A percentile compares a stretch with the other conserved stretches of the same genome.
phyloP scores from a whole-genome alignment of 1,284 basidiomycete species.

The Cutaneotrichosporon arboriforme region DNA sequence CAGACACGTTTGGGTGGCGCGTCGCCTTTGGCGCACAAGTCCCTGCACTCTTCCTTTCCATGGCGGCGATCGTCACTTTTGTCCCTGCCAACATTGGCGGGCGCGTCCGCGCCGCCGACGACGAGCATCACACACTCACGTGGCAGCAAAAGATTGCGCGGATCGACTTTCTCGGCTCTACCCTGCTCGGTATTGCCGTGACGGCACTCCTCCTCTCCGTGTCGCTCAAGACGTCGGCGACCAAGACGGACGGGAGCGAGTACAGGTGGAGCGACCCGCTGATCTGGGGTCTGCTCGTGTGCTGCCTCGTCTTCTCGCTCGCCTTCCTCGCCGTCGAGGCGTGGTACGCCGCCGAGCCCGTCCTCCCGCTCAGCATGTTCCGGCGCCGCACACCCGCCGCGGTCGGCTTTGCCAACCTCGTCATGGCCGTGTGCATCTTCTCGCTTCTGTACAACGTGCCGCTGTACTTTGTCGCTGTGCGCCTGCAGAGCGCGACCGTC shows the following conservation, averaged over 20 bases:
- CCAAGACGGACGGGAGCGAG: conserved; percentile 22
- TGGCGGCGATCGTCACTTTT: conserved; percentile 10
- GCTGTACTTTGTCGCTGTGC: conserved; percentile 84
- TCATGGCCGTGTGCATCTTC: conserved; percentile 60
- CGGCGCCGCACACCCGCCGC: conserved; percentile 62
- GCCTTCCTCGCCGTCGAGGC: conserved; percentile 69
- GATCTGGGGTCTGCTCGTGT: conserved; percentile 60
- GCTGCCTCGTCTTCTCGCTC: conserved; percentile 54
- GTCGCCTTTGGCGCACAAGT: conserved; percentile 59
- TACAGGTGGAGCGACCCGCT: conserved; percentile 61
- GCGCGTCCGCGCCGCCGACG: conserved; percentile 54
- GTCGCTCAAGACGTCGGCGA: conserved; percentile 62
- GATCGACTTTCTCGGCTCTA: conserved; percentile 74
- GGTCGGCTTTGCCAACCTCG: conserved; percentile 70
- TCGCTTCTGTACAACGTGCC: conserved; percentile 82
- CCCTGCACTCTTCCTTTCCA: conserved; percentile 21
- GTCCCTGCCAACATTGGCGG: conserved; percentile 20
- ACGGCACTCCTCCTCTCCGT: conserved; percentile 68
- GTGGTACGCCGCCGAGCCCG: conserved; percentile 65
- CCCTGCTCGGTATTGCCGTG: conserved; percentile 67
- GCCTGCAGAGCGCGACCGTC: conserved; percentile 62
- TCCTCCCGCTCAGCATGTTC: conserved; percentile 74
- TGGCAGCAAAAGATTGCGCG: conserved; percentile 61
- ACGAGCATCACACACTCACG: conserved; percentile 44
- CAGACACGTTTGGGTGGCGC: conserved; percentile 72